phyloP scores from a whole-genome alignment of 108 stramenopile genomes.

The Skeletonema menzelii region DNA sequence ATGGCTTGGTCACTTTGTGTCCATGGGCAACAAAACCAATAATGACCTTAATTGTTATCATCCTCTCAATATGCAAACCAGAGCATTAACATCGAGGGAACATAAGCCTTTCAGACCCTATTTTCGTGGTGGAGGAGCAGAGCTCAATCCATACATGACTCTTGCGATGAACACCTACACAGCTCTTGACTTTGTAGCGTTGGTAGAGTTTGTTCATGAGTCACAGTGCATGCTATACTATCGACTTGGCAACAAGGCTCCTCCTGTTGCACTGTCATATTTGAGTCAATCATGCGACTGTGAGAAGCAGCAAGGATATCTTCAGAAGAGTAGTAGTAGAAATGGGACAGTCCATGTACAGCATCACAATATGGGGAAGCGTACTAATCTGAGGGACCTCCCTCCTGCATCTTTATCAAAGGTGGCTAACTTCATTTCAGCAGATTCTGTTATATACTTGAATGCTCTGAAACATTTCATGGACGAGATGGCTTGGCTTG shows the following conservation, averaged over 20 bases:
- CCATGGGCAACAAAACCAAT: not conserved
- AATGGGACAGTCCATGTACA: slow-evolving; percentile 1
- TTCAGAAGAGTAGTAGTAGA: no score
- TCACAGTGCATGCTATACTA: slow-evolving; percentile 15
- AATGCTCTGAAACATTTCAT: slow-evolving; percentile 9
- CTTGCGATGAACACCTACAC: slow-evolving; percentile 4
- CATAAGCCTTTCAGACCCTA: no score
- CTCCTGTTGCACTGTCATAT: not conserved
- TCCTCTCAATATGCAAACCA: slow-evolving; percentile 16
- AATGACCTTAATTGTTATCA: slow-evolving; percentile 14
- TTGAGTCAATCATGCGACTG: slow-evolving; percentile 13
- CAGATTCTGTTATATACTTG: not conserved
- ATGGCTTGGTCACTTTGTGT: slow-evolving; percentile 15
- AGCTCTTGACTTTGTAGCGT: slow-evolving; percentile 14
- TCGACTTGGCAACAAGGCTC: slow-evolving; percentile 2
- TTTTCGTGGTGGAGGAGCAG: not conserved
- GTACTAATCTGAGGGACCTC: not conserved
- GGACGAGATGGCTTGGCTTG: slow-evolving; percentile 20
- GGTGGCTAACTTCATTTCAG: slow-evolving; percentile 3
- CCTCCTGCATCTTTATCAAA: not conserved
- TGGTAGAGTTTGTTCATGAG: slow-evolving; percentile 18
- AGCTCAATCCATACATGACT: slow-evolving; percentile 7
- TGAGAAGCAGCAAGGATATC: not conserved
- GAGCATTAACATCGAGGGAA: slow-evolving; percentile 9
- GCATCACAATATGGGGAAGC: slow-evolving; percentile 1